Evolutionary conservation across 176 grass and related monocot species (phyloP).

Genomic region (Triticum dicoccoides): DNA sequence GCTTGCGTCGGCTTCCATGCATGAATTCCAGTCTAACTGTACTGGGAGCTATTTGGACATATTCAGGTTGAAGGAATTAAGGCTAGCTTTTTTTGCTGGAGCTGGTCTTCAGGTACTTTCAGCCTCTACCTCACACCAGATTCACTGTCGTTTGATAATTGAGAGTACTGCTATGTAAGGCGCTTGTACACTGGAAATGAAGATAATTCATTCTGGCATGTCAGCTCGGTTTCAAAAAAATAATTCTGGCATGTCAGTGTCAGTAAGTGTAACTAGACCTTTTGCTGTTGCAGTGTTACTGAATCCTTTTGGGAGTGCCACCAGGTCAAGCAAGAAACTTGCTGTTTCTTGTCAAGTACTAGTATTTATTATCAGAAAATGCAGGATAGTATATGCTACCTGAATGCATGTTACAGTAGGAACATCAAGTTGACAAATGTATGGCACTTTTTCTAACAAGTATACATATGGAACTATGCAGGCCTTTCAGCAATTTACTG

Average conservation of each 20-base stretch:
- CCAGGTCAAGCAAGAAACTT: neutral
- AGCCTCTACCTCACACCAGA: neutral
- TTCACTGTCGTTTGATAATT: neutral
- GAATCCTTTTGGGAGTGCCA: neutral
- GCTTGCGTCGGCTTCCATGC: conserved; percentile 65
- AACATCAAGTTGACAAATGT: neutral
- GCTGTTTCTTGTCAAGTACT: neutral
- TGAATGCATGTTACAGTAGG: neutral
- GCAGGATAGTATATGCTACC: neutral
- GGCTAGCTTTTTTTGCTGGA: conserved; percentile 86
- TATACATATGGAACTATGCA: conserved; percentile 23
- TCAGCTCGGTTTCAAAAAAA: too few relatives aligned
- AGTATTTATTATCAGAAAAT: neutral
- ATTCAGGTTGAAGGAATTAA: conserved; percentile 81
- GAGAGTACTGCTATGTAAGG: neutral
- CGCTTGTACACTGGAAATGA: neutral
- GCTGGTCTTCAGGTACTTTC: conserved; percentile 89
- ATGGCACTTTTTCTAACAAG: neutral
- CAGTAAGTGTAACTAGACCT: neutral
- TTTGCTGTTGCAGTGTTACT: neutral
- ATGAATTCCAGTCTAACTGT: conserved; percentile 54
- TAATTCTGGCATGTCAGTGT: neutral
- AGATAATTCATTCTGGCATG: neutral
- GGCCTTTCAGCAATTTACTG: conserved; percentile 97
- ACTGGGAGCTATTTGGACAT: conserved; percentile 67